These are phyloP conservation scores for Aureobasidium melanogenum DNA, from an alignment of 2,329 filamentous ascomycete species.

Conservation along the genomic window DNA sequence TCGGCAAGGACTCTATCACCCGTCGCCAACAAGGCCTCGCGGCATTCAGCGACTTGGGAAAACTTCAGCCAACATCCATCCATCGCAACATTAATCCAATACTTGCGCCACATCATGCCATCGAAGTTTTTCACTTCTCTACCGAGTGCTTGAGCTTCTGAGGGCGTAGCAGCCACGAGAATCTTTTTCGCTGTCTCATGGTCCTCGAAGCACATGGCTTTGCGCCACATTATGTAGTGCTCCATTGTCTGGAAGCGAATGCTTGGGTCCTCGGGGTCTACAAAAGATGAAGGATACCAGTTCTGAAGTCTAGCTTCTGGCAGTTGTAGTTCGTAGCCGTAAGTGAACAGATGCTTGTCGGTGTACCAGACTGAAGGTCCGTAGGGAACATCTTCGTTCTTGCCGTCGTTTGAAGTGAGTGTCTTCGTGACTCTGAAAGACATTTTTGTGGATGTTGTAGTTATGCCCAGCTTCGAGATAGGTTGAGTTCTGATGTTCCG, in stretches of 20 bases:
- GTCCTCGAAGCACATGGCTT: conserved; percentile 26
- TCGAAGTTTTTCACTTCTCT: conserved; percentile 26
- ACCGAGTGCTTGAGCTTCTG: conserved; percentile 23
- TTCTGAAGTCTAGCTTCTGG: conserved; percentile 19
- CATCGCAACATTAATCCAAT: conserved; percentile 23
- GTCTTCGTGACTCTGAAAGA: background rate
- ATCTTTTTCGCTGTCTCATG: conserved; percentile 22
- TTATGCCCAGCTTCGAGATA: background rate
- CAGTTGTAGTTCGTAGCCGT: conserved; percentile 17
- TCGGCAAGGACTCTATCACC: conserved; percentile 26
- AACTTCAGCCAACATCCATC: conserved; percentile 28
- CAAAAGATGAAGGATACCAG: conserved; percentile 20
- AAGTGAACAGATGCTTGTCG: conserved; percentile 19
- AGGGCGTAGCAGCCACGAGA: conserved; percentile 18
- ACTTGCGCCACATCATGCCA: conserved; percentile 20
- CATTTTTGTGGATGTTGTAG: background rate
- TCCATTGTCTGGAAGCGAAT: conserved; percentile 18
- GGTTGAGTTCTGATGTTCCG: background rate
- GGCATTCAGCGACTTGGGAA: conserved; percentile 23
- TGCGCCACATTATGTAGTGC: conserved; percentile 30
- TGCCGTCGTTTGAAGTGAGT: conserved; percentile 4
- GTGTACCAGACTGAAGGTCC: conserved; percentile 13
- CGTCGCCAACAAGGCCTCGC: conserved; percentile 22
- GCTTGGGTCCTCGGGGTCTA: conserved; percentile 7
- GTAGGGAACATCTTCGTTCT: background rate